Evolutionary conservation across 768 basidiomycete species (phyloP), one percentile per base, ranked within the genome.

Genomic region (Boletus rubroflammeus): DNA sequence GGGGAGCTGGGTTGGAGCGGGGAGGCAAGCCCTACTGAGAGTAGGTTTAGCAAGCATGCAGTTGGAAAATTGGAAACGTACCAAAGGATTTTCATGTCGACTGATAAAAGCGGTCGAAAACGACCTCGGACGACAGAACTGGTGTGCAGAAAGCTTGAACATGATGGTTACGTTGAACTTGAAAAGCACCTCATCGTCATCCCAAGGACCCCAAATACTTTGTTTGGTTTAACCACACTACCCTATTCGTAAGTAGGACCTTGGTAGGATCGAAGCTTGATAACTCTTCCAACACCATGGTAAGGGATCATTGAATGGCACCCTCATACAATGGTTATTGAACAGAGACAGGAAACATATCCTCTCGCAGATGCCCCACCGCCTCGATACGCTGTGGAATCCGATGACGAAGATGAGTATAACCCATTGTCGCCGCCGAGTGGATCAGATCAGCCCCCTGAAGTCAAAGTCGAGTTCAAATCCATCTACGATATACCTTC

Each of bases 321-420:
- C 11, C n/a, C 15, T 26, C 23, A 41, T 26, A 25, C 6, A 41
- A 23, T 46, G n/a, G 19, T 15, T 17, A 48, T 44, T 55, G 28
- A 62, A n/a, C n/a, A 23, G 21, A 34, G 19, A 29, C 23, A 81
- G 82, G 78, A 84, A 56, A 55, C 74, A 25, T 78, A 85, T 62
- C 81, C 83, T 1, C 73, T 85, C 19, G 76, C 76, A 53, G 84
- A 85, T 61, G 72, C 73, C 46, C 70, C 73, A 4, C 82, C 85
- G 2, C 81, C 85, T 34, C 78, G 85, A 51, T 76, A 86, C 56
- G 79, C 79, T 35, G 69, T 85, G 46, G 85, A 86, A 61, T 85
- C 83, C 5, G 85, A 86, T 55, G 83, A 85, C n/a, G 83, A 84
- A 55, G 84, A 86, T 48, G 83, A 85, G 60, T 73, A 75, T 56